Evolutionary conservation across 2,329 filamentous ascomycete genomes (phyloP), one percentile per base, ranked within the genome.

Genomic region (Talaromyces sp.): DNA sequence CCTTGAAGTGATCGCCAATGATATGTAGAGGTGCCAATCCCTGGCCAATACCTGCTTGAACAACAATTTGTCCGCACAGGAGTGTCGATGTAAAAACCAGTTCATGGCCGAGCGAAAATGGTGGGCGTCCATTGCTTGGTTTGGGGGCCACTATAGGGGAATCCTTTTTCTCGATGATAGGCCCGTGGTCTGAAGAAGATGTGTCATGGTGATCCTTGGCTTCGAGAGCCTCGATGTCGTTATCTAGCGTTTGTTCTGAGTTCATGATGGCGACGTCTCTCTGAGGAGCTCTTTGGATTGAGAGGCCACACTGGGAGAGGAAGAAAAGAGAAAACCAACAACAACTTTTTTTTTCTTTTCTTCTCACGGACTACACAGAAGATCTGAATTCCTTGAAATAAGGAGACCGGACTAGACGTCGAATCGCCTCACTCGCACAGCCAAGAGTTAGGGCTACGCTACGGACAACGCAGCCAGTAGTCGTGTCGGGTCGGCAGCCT

Each of bases 21-120:
- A 61, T 56, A 47, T 57, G 59, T n/a, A 55, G n/a, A 15, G 58
- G 58, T 9, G 58, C 58, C 30, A 60, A n/a, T 17, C 30, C 51
- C 52, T 60, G 58, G 9, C 58, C 52, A 11, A 55, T 49, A 22
- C 58, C 58, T 25, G 58, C 49, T 33, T 60, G 58, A n/a, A 52
- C 54, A 2, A 60, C 36, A 27, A 60, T 39, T 28, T 60, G 58
- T 19, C 30, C 30, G n/a, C 30, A 56, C 19, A 42, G 30, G 5
- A 56, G n/a, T 11, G 54, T 56, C 15, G 54, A 33, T n/a, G 36
- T 42, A 17, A 56, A 56, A n/a, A 56, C 28, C n/a, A 56, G 17
- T 27, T 56, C 54, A 17, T 42, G 30, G 15, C 30, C 30, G n/a
- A 56, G 36, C 13, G 54, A 56, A n/a, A 56, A 56, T 7, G 54